phyloP scores from a whole-genome alignment of 176 grass and related monocot genomes.

The Rhynchospora breviuscula region DNA sequence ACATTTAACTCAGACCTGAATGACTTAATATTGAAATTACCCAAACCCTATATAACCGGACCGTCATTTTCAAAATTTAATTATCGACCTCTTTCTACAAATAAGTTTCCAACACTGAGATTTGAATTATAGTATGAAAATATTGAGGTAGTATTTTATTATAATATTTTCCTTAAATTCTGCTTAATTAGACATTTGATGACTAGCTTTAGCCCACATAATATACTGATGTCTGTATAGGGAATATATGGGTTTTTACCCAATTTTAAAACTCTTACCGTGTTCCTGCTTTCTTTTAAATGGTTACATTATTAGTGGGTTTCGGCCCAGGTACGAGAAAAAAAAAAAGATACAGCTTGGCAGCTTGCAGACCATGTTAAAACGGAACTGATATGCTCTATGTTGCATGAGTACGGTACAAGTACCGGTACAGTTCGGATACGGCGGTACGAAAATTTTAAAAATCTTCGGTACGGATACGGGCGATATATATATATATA shows the following conservation, averaged over 20 bases:
- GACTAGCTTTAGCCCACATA: not conserved
- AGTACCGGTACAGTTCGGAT: no score
- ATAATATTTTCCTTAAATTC: not conserved
- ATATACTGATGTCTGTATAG: no score
- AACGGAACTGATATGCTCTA: no score
- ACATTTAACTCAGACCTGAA: not conserved
- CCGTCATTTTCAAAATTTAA: not conserved
- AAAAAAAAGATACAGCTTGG: no score
- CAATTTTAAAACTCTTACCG: not conserved
- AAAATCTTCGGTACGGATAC: no score
- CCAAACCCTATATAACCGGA: not conserved
- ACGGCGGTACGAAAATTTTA: no score
- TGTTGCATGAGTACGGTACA: no score
- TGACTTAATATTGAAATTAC: not conserved
- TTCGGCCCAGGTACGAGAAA: not conserved
- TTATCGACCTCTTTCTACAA: not conserved
- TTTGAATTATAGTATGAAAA: not conserved
- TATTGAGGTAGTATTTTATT: not conserved
- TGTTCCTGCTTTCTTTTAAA: not conserved
- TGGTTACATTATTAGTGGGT: not conserved
- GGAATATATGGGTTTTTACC: not conserved
- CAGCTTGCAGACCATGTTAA: not conserved
- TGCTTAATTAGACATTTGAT: not conserved
- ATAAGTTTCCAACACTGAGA: not conserved
- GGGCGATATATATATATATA: no score